Percentiles rank a stretch among this genome's conserved stretches.
phyloP scores from a whole-genome alignment of 2,329 filamentous ascomycete genomes.

The Hymenoscyphus repandus region DNA sequence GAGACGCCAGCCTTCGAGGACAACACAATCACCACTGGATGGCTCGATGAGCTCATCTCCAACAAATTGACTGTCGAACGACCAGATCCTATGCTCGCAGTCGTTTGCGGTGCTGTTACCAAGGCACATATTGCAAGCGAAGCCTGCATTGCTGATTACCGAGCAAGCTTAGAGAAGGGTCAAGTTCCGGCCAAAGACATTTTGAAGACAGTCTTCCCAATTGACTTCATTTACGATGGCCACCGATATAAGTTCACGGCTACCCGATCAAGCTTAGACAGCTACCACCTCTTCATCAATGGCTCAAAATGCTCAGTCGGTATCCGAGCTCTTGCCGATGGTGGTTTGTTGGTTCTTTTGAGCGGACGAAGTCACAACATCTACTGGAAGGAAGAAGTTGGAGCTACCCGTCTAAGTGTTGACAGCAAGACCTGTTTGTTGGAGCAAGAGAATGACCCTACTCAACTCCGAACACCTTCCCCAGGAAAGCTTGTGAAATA shows the following conservation, averaged over 20 bases:
- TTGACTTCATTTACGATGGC: conserved; percentile 99
- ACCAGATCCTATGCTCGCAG: conserved; percentile 87
- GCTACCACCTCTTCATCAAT: conserved; percentile 98
- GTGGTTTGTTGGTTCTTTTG: conserved; percentile 85
- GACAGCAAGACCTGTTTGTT: conserved; percentile 97
- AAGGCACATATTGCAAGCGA: conserved; percentile 96
- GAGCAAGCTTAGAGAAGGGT: conserved; percentile 85
- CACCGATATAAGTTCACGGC: conserved; percentile 97
- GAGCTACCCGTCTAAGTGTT: conserved; percentile 89
- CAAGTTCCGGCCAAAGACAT: conserved; percentile 96
- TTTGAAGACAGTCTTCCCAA: conserved; percentile 92
- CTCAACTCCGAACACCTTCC: conserved; percentile 88
- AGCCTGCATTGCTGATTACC: conserved; percentile 80
- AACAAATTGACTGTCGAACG: conserved; percentile 96
- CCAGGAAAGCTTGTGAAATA: conserved; percentile 99
- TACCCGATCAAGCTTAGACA: conserved; percentile 84
- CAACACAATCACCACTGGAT: conserved; percentile 98
- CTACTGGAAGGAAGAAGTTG: conserved; percentile 99
- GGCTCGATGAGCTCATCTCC: conserved; percentile 97
- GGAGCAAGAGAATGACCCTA: conserved; percentile 98
- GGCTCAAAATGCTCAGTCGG: conserved; percentile 94
- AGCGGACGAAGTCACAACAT: conserved; percentile 94
- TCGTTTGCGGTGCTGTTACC: conserved; percentile 89
- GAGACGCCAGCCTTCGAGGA: conserved; percentile 98
- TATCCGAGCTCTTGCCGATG: conserved; percentile 87